Conservation (phyloP, 345 rosid genomes). For the Linum usitatissimum region DNA sequence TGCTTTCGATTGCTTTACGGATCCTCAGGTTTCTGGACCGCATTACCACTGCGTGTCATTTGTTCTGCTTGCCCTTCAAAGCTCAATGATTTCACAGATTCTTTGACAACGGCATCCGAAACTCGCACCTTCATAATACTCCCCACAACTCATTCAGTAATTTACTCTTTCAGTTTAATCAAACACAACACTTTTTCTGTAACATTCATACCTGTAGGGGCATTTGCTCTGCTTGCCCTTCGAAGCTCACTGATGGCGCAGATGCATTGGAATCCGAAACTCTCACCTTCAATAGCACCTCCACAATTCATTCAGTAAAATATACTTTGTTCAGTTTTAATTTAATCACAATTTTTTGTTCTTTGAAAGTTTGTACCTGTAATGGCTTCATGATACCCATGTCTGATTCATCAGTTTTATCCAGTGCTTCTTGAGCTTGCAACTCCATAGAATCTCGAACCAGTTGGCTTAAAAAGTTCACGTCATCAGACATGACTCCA, state of each 20-base stretch:
- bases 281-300: constrained; percentile 24
- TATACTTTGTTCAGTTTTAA: neutral
- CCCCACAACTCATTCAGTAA: constrained; percentile 8
- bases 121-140: constrained; percentile 3
- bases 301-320: neutral
- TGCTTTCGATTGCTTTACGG: constrained; percentile 19
- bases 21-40: constrained; percentile 22
- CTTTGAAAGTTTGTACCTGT: constrained; percentile 32
- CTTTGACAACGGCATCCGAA: constrained; percentile 5
- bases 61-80: constrained; percentile 13
- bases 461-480: constrained; percentile 57
- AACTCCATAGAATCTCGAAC: constrained; percentile 78
- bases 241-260: constrained; percentile 4
- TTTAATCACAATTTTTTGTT: neutral
- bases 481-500: constrained; percentile 98
- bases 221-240: too few species aligned
- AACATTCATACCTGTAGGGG: too few species aligned
- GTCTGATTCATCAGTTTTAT: constrained; percentile 28
- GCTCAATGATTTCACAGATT: constrained; percentile 3
- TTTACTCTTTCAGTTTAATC: too few species aligned
- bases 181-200: too few species aligned
- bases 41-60: constrained; percentile 14
- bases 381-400: constrained; percentile 36
- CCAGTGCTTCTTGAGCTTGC: constrained; percentile 55
- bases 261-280: constrained; percentile 21